Conservation (phyloP, 306 rosid genomes). For the Cyclanthera cordifolia region DNA sequence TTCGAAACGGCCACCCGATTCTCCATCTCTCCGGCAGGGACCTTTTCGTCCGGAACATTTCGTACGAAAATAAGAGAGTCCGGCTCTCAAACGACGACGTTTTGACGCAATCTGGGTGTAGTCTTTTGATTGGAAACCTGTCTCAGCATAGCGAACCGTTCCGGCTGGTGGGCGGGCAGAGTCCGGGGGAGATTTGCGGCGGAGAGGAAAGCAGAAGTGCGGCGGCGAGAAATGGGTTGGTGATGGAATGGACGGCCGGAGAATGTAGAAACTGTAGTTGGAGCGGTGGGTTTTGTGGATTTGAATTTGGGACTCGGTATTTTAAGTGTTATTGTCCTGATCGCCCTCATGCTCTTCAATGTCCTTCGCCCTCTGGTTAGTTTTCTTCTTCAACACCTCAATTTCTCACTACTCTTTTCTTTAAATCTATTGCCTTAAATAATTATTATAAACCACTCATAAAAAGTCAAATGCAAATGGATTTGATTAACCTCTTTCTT, state of each 20-base stretch:
- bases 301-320: background rate
- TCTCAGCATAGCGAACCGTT: background rate
- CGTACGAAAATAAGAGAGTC: constrained; percentile 20
- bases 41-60: constrained; percentile 23
- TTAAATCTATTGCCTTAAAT: no score
- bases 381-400: background rate
- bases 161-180: background rate
- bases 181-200: background rate
- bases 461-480: no score
- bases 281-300: constrained; percentile 46
- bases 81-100: constrained; percentile 28
- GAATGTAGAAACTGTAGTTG: constrained; percentile 18
- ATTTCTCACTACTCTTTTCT: no score
- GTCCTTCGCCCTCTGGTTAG: constrained; percentile 37
- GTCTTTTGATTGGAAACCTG: constrained; percentile 9
- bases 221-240: constrained; percentile 34
- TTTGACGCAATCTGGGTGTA: background rate
- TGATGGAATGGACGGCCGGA: constrained; percentile 32
- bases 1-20: constrained; percentile 21
- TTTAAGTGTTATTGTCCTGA: constrained; percentile 44
- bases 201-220: background rate
- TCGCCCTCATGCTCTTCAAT: constrained; percentile 36
- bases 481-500: no score
- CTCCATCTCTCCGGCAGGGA: constrained; percentile 18
- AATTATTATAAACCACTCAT: no score